Conservation (phyloP, 768 basidiomycete genomes). For the Gymnopilus junonius region DNA sequence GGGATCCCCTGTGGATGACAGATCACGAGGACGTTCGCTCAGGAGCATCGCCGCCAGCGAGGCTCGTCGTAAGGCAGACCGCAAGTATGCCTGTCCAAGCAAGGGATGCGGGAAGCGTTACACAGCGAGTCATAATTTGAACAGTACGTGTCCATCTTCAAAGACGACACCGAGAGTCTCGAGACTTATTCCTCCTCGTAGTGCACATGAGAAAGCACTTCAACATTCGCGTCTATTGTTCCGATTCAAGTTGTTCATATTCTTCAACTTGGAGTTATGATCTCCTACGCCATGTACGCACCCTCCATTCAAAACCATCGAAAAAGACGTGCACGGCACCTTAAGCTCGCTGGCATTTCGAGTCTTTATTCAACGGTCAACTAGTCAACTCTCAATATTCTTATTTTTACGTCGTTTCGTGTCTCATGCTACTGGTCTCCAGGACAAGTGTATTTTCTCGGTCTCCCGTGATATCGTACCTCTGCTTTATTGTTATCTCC, state of each 20-base stretch:
- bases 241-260: not conserved
- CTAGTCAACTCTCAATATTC: too few species aligned
- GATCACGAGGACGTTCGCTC: not conserved
- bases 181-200: not conserved
- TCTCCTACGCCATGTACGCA: not conserved
- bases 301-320: too few species aligned
- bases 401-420: too few species aligned
- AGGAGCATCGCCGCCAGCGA: not conserved
- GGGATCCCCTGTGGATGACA: too few species aligned
- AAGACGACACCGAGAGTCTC: too few species aligned
- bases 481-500: not conserved
- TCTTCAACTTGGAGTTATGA: not conserved
- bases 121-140: not conserved
- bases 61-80: not conserved
- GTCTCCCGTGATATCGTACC: not conserved
- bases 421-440: too few species aligned
- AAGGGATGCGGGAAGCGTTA: not conserved
- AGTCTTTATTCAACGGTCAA: too few species aligned
- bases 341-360: too few species aligned
- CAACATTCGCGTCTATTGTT: too few species aligned
- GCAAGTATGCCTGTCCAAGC: not conserved
- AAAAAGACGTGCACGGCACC: too few species aligned
- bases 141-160: not conserved
- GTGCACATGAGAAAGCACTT: not conserved
- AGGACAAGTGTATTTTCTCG: not conserved